Evolutionary conservation across 2,329 filamentous ascomycete species (phyloP), one percentile per base, ranked within the genome.

Genomic region (Claviceps paspali): DNA sequence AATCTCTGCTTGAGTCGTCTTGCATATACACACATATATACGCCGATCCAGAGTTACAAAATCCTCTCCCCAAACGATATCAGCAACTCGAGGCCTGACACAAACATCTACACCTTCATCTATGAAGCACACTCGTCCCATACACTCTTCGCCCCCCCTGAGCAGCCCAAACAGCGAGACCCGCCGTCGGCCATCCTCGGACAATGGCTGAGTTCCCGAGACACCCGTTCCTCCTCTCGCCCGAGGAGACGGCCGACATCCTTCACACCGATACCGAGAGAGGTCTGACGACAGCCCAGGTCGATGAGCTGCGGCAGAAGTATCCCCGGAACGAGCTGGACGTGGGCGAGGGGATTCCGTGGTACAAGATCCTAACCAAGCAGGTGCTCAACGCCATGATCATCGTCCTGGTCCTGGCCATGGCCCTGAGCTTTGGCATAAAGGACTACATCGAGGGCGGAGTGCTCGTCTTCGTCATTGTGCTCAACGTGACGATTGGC

Each of bases 361-460:
- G 76, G 79, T 64, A 76, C 49, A 86, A 78, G 48, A 82, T 86
- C 29, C 60, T 86, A 33, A 61, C 80, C 40, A 77, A 79, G 48
- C 81, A 86, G 54, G 56, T 84, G 17, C 72, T 76, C 52, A 86
- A 86, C 63, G 80, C 81, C 40, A 84, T 85, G 81, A 80, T 81
- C 39, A 57, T 85, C 49, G 73, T 85, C 34, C 69, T 88, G 36
- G 65, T 82, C 38, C 79, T 87, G 49, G 81, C 81, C 49, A 84
- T 86, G 77, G 77, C 73, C 32, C 66, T 78, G 29, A 76, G 72
- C 42, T 82, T 79, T 53, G 74, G 68, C 43, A 77, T 82, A 43
- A 58, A 66, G 31, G 78, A 80, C 46, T 78, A 70, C 52, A 75
- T 80, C 46, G 76, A 81, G 60, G 76, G 73, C 37, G 73, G 70